Evolutionary conservation across 2,329 filamentous ascomycete species (phyloP), one percentile per base, ranked within the genome.

Genomic region (Arthrobotrys musiformis): DNA sequence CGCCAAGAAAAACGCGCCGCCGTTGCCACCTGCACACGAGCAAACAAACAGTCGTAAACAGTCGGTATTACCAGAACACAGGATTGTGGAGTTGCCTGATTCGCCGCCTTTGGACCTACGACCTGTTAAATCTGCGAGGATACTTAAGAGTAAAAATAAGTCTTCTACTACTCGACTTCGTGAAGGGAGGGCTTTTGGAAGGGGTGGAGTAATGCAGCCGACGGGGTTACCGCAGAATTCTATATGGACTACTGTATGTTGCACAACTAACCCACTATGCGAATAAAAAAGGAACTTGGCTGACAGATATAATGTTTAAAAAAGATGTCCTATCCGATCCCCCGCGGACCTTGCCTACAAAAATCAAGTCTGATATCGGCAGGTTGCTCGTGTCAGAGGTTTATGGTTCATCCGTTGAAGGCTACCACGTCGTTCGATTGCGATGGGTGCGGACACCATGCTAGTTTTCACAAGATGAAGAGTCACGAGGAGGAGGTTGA

Each of bases 321-420:
- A 40, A 26, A 78, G 74, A 78, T 78, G 74, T 73, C 67, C 35
- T 81, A 81, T 67, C 56, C 73, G 33, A 78, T 86, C 28, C 86
- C 86, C 4, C 85, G 85, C 42, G 86, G 86, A 28, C 83, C 83
- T 63, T 88, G 86, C 81, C 86, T 86, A 62, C 84, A 84, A 82
- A 87, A 86, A 78, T 81, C 82, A 1, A 84, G 84, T 24, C 80
- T 87, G 15, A 81, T 87, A 33, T 80, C 84, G 1, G 84, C 82
- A n/a, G n/a, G n/a, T 61, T 88, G 87, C 79, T 83, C 87, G 3
- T 88, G 87, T 80, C 81, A 87, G 46, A 84, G 87, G 17, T 88
- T 88, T 83, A 88, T 88, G 87, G 81, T 87, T 5, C 87, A 88
- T 81, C 87, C 87, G 0, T 83, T 88, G 48, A 88, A 88, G 82